phyloP scores from a whole-genome alignment of 2,329 filamentous ascomycete genomes.

The Blastomyces parvus region DNA sequence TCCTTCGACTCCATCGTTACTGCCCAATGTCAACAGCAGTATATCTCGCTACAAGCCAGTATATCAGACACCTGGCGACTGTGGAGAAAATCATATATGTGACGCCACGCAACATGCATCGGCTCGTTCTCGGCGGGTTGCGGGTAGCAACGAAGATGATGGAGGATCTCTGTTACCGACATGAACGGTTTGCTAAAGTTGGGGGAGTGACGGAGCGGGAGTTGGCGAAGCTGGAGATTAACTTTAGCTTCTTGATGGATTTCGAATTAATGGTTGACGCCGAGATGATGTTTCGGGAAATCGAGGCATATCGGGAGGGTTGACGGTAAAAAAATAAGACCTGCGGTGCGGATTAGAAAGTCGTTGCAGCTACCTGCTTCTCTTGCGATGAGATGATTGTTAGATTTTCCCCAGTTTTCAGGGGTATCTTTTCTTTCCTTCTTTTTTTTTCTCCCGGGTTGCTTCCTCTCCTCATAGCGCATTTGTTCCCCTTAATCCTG shows the following conservation, averaged over 20 bases:
- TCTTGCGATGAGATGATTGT: not conserved
- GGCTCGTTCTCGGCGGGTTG: constrained; percentile 72
- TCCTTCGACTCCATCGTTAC: constrained; percentile 76
- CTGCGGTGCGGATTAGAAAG: not conserved
- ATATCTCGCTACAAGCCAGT: constrained; percentile 79
- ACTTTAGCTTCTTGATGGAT: constrained; percentile 75
- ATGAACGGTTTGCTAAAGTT: constrained; percentile 73
- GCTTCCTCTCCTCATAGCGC: too few relatives aligned
- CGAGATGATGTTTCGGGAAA: constrained; percentile 45
- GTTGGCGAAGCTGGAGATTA: constrained; percentile 76
- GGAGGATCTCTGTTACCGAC: constrained; percentile 84
- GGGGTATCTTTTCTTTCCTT: not conserved
- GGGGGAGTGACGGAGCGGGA: constrained; percentile 78
- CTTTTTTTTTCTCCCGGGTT: too few relatives aligned
- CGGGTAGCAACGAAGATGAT: constrained; percentile 87
- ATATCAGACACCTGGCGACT: constrained; percentile 74
- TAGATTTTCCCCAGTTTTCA: not conserved
- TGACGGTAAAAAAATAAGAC: not conserved
- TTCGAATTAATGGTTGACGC: constrained; percentile 64
- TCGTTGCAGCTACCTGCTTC: not conserved
- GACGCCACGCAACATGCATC: constrained; percentile 74
- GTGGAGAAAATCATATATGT: constrained; percentile 69
- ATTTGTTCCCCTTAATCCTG: not conserved
- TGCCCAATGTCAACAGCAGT: constrained; percentile 92
- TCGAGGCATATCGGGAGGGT: constrained; percentile 12